Evolutionary conservation across 306 rosid genomes (phyloP), one percentile per base, ranked within the genome.

Genomic region (Corylus americana): DNA sequence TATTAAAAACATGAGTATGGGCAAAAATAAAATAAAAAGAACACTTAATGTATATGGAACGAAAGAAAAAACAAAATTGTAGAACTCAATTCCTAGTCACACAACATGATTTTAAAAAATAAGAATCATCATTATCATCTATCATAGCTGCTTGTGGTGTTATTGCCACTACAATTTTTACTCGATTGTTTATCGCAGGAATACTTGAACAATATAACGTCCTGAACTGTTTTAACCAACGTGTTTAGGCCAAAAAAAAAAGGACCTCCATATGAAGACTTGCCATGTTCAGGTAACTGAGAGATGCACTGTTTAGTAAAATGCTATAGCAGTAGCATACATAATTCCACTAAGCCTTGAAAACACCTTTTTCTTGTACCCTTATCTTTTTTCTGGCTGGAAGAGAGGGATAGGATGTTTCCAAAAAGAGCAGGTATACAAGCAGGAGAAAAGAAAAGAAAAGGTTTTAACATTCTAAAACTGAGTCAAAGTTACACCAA

Each of bases 81-180:
- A 20, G 29, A 62, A 11, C 7, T 29, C 9, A 62, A 25, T 62
- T 62, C 69, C 39, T 12, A 62, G 39, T 62, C 69, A 62, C n/a
- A 61, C 18, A 29, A 29, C 13, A 62, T 62, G 13, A 29, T 8
- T 59, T n/a, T 7, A 59, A n/a, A 58, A 55, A 59, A 59, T 59
- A 29, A 62, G 31, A 4, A 67, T 18, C 51, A 1, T 22, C 14
- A 13, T 64, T 7, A 9, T 67, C 18, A 18, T 67, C 72, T 47
- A 42, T 67, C 13, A 8, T 4, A 4, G 72, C 44, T 14, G n/a
- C 35, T 71, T 27, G 45, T 39, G 62, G 39, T 68, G 39, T 66
- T 47, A 54, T 47, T 70, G 69, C 81, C 68, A 69, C 77, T 37
- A 5, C 6, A 5, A 48, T 50, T 78, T 67, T 16, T 55, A 25